These are phyloP conservation scores for Dioscorea alata DNA, from an alignment of 106 monocot species.

Conservation along the genomic window DNA sequence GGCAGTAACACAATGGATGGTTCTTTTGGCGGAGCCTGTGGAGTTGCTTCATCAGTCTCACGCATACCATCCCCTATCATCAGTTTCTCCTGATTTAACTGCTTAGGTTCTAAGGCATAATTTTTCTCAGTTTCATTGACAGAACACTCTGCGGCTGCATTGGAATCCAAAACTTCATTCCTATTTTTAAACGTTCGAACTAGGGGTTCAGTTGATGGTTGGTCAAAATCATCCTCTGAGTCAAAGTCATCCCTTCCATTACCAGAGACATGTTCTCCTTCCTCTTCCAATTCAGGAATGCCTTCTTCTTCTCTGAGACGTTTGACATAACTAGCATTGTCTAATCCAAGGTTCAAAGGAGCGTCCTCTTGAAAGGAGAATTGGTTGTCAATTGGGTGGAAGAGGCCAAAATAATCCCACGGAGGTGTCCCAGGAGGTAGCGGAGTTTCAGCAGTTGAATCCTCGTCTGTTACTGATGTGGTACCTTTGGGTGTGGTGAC, in stretches of 20 bases:
- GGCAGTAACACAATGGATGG: slow-evolving; percentile 14
- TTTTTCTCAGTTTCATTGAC: slow-evolving; percentile 3
- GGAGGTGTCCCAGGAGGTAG: slow-evolving; percentile 31
- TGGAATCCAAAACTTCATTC: slow-evolving; percentile 27
- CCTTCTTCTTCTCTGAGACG: slow-evolving; percentile 67
- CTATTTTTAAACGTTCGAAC: slow-evolving; percentile 74
- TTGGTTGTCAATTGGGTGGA: slow-evolving; percentile 62
- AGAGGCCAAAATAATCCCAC: slow-evolving; percentile 89
- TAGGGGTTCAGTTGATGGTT: slow-evolving; percentile 56
- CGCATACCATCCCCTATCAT: slow-evolving; percentile 9
- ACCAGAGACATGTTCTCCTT: slow-evolving; percentile 29
- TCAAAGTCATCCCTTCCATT: slow-evolving; percentile 38
- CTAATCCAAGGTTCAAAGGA: slow-evolving; percentile 25
- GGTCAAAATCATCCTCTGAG: slow-evolving; percentile 79
- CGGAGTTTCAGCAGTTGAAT: slow-evolving; percentile 26
- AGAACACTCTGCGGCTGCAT: slow-evolving; percentile 12
- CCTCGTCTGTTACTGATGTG: slow-evolving; percentile 27
- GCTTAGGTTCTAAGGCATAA: slow-evolving; percentile 14
- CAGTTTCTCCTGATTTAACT: slow-evolving; percentile 24
- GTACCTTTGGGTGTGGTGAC: slow-evolving; percentile 14
- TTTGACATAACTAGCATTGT: slow-evolving; percentile 36
- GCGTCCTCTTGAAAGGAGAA: slow-evolving; percentile 54
- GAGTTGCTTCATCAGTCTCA: slow-evolving; percentile 36
- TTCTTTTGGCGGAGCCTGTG: slow-evolving; percentile 17
- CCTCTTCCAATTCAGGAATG: slow-evolving; percentile 83